Evolutionary conservation across 371 early-diverging fungal genomes (phyloP), one percentile per base, ranked within the genome.

Genomic region (Apophysomyces trapeziformis): DNA sequence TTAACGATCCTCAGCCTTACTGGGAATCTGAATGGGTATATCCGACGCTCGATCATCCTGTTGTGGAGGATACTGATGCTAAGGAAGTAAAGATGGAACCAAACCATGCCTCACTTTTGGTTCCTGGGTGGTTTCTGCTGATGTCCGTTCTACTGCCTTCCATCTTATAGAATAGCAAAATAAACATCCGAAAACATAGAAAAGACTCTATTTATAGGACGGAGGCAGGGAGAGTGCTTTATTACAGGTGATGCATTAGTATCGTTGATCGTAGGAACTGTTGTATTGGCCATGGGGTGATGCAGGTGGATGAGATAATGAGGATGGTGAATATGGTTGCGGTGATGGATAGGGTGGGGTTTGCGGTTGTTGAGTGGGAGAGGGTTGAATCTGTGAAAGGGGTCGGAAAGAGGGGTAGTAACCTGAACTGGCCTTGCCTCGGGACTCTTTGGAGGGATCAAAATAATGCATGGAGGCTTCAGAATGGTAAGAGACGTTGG

Each of bases 1-100:
- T 83, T 36, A 79, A 82, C 60, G 84, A 83, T 43, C 58, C 80
- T 6, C 71, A 77, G 21, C 87, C 87, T 37, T 86, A 84, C 64
- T 72, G 69, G 68, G 86, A 86, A 66, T 46, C 76, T 36, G 35
- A 38, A 1, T 80, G 72, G 69, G 68, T 72, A 1, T 80, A 80
- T 47, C 78, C 81, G 4, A 76, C 74, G 0, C 57, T 73, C 13
- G 67, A 75, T 16, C 38, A 59, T 7, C 67, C 65, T 1, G 41
- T 61, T 14, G 43, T 1, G 37, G 58, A 58, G 13, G 32, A 58
- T 36, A 58, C 3, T 14, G 32, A 12, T 18, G 37, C 13, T 57
- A 6, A 11, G 14, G 18, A 36, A 12, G 8, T 4, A 50, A 7
- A 16, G 9, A 21, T 21, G 21, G 9, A 16, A n/a, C 21, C 54